phyloP scores from a whole-genome alignment of 768 basidiomycete species.

The Panaeolus cyanescens region DNA sequence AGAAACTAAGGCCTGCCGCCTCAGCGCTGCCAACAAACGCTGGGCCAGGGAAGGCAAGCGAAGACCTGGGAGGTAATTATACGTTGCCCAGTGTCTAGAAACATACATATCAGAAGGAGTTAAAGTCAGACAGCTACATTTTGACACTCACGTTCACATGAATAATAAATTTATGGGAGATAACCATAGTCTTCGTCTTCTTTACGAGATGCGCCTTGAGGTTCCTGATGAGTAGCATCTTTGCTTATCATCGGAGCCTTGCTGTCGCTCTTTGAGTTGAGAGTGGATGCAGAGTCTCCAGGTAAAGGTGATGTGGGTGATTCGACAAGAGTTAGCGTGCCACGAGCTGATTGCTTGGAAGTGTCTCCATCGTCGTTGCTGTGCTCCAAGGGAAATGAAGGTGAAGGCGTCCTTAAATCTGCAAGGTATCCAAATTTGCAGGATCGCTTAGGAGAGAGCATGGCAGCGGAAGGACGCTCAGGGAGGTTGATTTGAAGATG shows the following conservation, averaged over 20 bases:
- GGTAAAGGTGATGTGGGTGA: neutral
- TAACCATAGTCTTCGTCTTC: slow-evolving; percentile 18
- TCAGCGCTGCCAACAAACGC: too few species aligned
- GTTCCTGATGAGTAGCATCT: neutral
- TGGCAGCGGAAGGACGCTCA: slow-evolving; percentile 5
- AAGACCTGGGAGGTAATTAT: too few species aligned
- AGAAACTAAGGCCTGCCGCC: too few species aligned
- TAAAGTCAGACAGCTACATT: too few species aligned
- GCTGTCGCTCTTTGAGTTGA: neutral
- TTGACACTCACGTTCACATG: too few species aligned
- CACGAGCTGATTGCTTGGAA: neutral
- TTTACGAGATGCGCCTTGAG: slow-evolving; percentile 9
- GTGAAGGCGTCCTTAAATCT: neutral
- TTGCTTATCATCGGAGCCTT: neutral
- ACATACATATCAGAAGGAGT: too few species aligned
- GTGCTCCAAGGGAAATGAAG: neutral
- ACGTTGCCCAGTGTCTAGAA: too few species aligned
- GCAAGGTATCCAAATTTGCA: neutral
- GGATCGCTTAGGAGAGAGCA: neutral
- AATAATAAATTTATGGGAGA: slow-evolving; percentile 8
- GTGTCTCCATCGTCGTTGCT: neutral
- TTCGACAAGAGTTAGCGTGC: neutral
- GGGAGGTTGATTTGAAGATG: slow-evolving; percentile 10
- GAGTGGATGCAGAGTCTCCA: neutral
- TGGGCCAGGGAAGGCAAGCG: too few species aligned